A percentile compares a stretch with the other conserved stretches of the same genome.
phyloP scores from a whole-genome alignment of 2,329 filamentous ascomycete species.

The Calonectria pseudoturangicola region DNA sequence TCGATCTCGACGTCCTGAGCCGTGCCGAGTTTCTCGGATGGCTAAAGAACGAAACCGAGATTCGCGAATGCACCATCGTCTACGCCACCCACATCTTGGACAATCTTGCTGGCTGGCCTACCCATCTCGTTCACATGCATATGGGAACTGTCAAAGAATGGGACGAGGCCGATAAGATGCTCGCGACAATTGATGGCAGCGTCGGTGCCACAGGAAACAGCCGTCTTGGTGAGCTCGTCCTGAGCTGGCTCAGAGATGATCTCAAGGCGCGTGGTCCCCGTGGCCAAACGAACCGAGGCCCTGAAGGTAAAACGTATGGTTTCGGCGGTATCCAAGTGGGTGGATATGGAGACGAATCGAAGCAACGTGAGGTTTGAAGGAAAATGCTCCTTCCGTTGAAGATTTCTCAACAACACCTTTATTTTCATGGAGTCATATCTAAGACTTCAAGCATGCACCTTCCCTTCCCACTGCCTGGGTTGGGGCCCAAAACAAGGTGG shows the following conservation, averaged over 20 bases:
- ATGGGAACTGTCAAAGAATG: conserved; percentile 91
- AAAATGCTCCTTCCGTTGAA: conserved; percentile 7
- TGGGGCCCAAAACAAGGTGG: conserved; percentile 43
- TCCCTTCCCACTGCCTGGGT: conserved; percentile 32
- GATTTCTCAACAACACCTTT: conserved; percentile 51
- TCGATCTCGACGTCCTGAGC: conserved; percentile 92
- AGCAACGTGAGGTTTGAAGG: conserved; percentile 56
- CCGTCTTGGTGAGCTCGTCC: conserved; percentile 88
- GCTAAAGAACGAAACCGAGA: conserved; percentile 90
- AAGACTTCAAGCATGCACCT: neutral
- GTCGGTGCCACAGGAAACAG: conserved; percentile 79
- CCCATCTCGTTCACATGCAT: conserved; percentile 96
- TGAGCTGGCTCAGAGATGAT: conserved; percentile 91
- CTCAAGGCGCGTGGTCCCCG: conserved; percentile 86
- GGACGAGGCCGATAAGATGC: conserved; percentile 83
- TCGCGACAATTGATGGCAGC: conserved; percentile 68
- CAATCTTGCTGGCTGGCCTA: conserved; percentile 95
- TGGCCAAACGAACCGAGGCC: conserved; percentile 71
- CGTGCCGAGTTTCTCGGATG: conserved; percentile 90
- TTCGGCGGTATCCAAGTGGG: conserved; percentile 71
- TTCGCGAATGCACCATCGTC: conserved; percentile 89
- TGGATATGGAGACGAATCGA: conserved; percentile 75
- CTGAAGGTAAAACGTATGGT: conserved; percentile 79
- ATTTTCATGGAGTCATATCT: neutral
- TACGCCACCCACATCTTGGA: conserved; percentile 99